Evolutionary conservation across 192 early-diverging fungal genomes (phyloP), one percentile per base, ranked within the genome.

Genomic region (Coemansia sp.): DNA sequence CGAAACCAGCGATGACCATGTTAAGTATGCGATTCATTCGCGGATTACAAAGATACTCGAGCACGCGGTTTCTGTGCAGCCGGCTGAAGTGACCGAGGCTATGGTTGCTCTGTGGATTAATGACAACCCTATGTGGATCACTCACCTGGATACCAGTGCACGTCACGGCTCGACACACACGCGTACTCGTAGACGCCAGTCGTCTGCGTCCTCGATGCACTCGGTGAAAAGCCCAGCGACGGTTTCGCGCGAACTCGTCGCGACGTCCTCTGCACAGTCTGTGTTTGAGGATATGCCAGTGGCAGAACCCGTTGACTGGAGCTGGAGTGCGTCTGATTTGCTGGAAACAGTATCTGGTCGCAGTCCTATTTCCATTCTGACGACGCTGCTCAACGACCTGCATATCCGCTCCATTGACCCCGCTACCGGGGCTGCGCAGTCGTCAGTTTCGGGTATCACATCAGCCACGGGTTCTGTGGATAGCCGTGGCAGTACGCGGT

Each of bases 121-220:
- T 37, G 71, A 79, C 61, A 84, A 84, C 51, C 76, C 81, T 36
- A 54, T 64, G 14, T 84, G 81, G 81, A 68, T 68, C 53, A 77
- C 71, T 3, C 58, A 39, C 11, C 56, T 82, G 22, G 67, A 72
- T 28, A 22, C 70, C 4, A 51, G 41, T 2, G 45, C 64, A 8
- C 61, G 73, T 11, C 20, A 51, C 1, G 32, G 53, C 5, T 28
- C 57, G 0, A 56, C 43, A 2, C 61, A 55, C 2, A 5, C 22
- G 43, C 33, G 53, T 11, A 56, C 58, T 7, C 51, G 74, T 20
- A 52, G 69, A 8, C 67, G 73, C 48, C 61, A 61, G 2, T 77
- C 75, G 8, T 68, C 80, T 28, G 54, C 60, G n/a, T 82, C 80
- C 3, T 83, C 80, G 8, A 7, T 74, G 39, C 74, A 71, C 14